Conservation (phyloP, 768 basidiomycete genomes). For the Amanita molliuscula region DNA sequence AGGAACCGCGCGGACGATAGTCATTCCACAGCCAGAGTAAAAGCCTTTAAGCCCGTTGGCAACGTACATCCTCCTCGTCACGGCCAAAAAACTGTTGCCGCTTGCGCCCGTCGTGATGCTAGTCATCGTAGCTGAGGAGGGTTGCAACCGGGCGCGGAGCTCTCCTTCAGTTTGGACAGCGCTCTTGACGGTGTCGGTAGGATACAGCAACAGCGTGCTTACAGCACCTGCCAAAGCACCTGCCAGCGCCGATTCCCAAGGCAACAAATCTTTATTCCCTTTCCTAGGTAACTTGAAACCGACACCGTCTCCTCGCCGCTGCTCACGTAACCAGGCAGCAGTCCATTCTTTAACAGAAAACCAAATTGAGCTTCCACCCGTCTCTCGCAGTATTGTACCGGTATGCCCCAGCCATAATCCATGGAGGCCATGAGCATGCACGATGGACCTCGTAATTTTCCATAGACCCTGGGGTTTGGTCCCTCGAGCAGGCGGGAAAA, state of each 20-base stretch:
- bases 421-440: conserved; percentile 59
- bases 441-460: conserved; percentile 48
- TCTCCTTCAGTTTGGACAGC: conserved; percentile 93
- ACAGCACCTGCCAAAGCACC: conserved; percentile 81
- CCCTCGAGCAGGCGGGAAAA: conserved; percentile 11
- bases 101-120: background rate
- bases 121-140: conserved; percentile 7
- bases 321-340: conserved; percentile 46
- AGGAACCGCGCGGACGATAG: conserved; percentile 74
- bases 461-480: conserved; percentile 60
- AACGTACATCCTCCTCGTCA: conserved; percentile 59
- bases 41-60: conserved; percentile 73
- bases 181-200: conserved; percentile 91
- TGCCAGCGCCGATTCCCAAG: conserved; percentile 77
- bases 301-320: conserved; percentile 22
- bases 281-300: conserved; percentile 19
- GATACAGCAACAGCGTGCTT: conserved; percentile 87
- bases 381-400: conserved; percentile 88
- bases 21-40: conserved; percentile 92
- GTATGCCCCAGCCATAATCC: conserved; percentile 98
- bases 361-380: conserved; percentile 87
- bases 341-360: conserved; percentile 82
- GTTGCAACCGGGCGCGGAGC: conserved; percentile 41
- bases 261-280: conserved; percentile 27
- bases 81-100: conserved; percentile 37